Base-by-base conservation (phyloP, 2,329 filamentous ascomycete genomes). In the Stagonosporopsis rhizophila region DNA sequence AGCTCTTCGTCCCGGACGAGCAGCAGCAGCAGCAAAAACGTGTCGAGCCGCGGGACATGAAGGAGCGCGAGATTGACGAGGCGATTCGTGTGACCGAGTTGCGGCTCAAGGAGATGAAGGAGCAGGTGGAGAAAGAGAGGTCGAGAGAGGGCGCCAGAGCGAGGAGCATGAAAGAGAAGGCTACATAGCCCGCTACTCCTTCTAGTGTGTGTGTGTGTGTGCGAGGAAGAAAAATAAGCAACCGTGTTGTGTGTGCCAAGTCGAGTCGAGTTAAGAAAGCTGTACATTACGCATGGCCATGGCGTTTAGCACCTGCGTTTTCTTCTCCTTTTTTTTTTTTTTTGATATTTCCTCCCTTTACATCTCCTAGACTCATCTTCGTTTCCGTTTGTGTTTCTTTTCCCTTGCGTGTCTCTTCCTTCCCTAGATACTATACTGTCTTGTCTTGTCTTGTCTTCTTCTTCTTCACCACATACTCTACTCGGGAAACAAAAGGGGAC, bases 1-100 rank as follows among this genome's bases (percentile, higher is more conserved):
- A 59, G 44, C 74, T 30, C 6, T 30, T 60, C 54, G 54, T 56
- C 28, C 60, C 56, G 68, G 76, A 56, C 62, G 71, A 62, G 69
- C 74, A 62, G 80, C 73, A 82, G 2, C 82, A 81, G 28, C 70
- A 62, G 69, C 74, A 62, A 79, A 73, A 82, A 2, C 82, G 81
- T 28, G 81, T 87, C 2, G 57, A 54, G 4, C 59, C 65, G 0
- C 57, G 59, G 22, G 84, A 84, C 55, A 90, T 94, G 85, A 86
- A 87, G 42, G 86, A 90, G 65, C 81, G 85, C 30, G 88, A 95
- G 72, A 84, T 96, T 56, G 85, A 87, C 61, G 86, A 96, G 78
- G 90, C 92, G 19, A 94, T 97, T 58, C 81, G 85, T 50, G 85
- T 96, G 27, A 97, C 94, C 2, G 91, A 97, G 73, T 89, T 96